Evolutionary conservation across 164 flowering plant genomes (phyloP).

Genomic region (Dillenia suffruticosa): DNA sequence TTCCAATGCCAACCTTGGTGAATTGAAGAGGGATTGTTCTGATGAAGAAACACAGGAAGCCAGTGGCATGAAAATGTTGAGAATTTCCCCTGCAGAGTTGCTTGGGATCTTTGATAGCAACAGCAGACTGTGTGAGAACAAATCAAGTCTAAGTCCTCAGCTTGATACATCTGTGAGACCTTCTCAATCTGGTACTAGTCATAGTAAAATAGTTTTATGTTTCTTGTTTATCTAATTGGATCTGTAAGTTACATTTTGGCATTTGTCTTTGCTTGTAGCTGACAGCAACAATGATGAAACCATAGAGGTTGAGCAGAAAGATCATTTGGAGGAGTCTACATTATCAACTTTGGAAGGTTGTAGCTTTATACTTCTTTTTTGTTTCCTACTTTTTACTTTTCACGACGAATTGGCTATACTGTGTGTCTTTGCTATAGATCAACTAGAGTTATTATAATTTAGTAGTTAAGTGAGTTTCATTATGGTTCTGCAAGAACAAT

Average conservation of each 20-base stretch:
- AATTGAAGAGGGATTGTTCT: slow-evolving; percentile 19
- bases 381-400: not conserved
- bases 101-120: slow-evolving; percentile 5
- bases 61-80: slow-evolving; percentile 13
- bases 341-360: slow-evolving; percentile 29
- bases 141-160: slow-evolving; percentile 31
- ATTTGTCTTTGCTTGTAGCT: slow-evolving; percentile 21
- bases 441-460: not conserved
- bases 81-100: slow-evolving; percentile 11
- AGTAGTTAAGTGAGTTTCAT: slow-evolving; percentile 1
- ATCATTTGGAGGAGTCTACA: slow-evolving; percentile 16
- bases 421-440: no score
- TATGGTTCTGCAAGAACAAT: not conserved
- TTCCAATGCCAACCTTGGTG: slow-evolving; percentile 14
- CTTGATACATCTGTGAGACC: slow-evolving; percentile 35
- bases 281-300: slow-evolving; percentile 17
- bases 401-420: no score
- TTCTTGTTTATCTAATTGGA: no score
- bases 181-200: slow-evolving; percentile 31
- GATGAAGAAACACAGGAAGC: slow-evolving; percentile 13
- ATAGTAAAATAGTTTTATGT: not conserved
- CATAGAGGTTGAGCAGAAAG: slow-evolving; percentile 15
- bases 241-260: not conserved
- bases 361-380: not conserved
- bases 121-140: slow-evolving; percentile 21